Conservation (phyloP, 139 green algal species). For the Coccomyxa sp. region DNA sequence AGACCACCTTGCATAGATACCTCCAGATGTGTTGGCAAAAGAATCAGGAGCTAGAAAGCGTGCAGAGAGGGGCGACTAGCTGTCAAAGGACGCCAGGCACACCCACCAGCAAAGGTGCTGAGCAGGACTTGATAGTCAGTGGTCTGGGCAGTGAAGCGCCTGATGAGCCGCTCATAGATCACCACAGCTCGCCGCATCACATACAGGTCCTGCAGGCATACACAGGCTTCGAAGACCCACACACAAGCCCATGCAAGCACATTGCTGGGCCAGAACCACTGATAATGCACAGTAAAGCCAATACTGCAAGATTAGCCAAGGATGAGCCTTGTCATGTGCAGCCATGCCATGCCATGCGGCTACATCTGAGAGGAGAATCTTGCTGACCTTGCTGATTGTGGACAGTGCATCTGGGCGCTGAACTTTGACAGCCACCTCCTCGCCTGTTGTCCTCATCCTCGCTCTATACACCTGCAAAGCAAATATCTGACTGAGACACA, state of each 20-base stretch:
- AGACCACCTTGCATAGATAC: too few relatives aligned
- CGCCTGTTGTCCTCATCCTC: conserved; percentile 53
- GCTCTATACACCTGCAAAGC: conserved; percentile 79
- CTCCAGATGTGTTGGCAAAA: neutral
- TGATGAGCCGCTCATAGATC: conserved; percentile 77
- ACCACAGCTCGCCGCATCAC: conserved; percentile 76
- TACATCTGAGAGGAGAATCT: neutral
- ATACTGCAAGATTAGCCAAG: neutral
- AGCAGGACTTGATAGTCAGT: conserved; percentile 85
- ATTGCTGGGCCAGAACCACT: neutral
- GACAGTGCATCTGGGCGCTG: conserved; percentile 81
- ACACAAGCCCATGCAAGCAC: neutral
- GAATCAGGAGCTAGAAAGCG: too few relatives aligned
- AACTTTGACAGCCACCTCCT: conserved; percentile 94
- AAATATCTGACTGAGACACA: neutral
- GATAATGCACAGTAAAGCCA: neutral
- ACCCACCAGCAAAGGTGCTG: conserved; percentile 69
- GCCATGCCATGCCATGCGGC: too few relatives aligned
- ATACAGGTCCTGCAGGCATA: conserved; percentile 72
- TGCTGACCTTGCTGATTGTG: conserved; percentile 69
- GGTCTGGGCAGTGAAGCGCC: conserved; percentile 71
- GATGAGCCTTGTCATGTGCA: neutral
- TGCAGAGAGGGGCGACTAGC: too few relatives aligned
- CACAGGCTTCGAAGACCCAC: neutral
- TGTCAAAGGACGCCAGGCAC: neutral